Evolutionary conservation across 768 basidiomycete species (phyloP), one percentile per base, ranked within the genome.

Genomic region (Kwoniella shandongensis): DNA sequence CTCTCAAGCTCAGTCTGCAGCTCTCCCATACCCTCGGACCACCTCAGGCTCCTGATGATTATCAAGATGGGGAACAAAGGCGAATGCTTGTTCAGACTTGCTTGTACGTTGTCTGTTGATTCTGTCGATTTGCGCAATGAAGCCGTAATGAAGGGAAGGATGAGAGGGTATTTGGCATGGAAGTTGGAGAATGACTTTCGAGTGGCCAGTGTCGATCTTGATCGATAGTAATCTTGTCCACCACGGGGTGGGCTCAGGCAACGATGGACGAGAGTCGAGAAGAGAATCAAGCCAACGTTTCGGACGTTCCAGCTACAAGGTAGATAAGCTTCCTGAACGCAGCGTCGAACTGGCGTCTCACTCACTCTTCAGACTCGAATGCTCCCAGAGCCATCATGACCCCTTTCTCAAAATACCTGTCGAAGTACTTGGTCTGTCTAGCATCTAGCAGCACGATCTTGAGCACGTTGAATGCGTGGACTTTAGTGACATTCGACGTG

Each of bases 391-490:
- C 70, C 36, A 58, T 55, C 41, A 74, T 56, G 2, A 71, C 65
- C 10, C 65, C 63, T 20, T 42, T 59, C 47, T 76, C 73, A 47
- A 73, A 74, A 51, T 67, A 74, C 18, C 46, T 25, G 29, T 59
- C 54, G 25, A 76, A 63, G 12, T 64, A 51, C 49, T 60, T 63
- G 1, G 62, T 62, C 29, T 74, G 73, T 30, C 65, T 50, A 3
- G 68, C 57, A 53, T 76, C 75, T 3, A 73, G 64, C 39, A 76
- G 52, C 39, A 76, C 67, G 13, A 75, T 67, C 44, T 71, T 67
- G 11, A 76, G 39, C 5, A 68, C 69, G 29, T 76, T 74, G 66
- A 75, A 73, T 15, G 72, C 68, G 46, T 76, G 75, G n/a, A 74
- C 67, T 42, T 70, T 67, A 29, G 71, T 73, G 2, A 61, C 57